A percentile compares a stretch with the other conserved stretches of the same genome.
Evolutionary conservation across 345 rosid genomes (phyloP).

Genomic region (Sisymbrium irio): DNA sequence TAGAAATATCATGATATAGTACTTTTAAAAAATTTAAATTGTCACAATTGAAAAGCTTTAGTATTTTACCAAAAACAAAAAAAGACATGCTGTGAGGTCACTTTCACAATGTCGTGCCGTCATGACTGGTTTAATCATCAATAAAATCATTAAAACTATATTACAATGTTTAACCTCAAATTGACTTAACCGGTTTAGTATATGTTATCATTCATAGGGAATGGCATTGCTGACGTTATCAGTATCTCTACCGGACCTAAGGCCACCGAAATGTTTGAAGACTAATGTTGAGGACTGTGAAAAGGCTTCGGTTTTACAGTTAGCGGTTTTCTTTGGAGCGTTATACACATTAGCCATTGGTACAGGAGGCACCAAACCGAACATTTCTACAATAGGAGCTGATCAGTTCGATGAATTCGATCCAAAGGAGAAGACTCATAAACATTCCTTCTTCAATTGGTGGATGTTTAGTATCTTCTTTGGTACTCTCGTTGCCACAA

Average conservation of each 20-base stretch:
- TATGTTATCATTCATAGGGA: slow-evolving; percentile 43
- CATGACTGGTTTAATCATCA: neutral
- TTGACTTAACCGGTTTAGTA: neutral
- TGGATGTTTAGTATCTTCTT: slow-evolving; percentile 93
- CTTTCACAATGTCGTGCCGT: neutral
- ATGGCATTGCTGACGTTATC: slow-evolving; percentile 62
- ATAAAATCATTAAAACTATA: neutral
- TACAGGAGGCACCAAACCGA: slow-evolving; percentile 93
- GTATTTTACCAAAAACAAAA: neutral
- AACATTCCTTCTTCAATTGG: slow-evolving; percentile 95
- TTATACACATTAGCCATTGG: slow-evolving; percentile 69
- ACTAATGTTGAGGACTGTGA: slow-evolving; percentile 43
- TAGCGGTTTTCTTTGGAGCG: slow-evolving; percentile 63
- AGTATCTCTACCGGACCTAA: slow-evolving; percentile 58
- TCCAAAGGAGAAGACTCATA: slow-evolving; percentile 61
- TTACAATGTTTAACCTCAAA: neutral
- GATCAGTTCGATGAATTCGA: slow-evolving; percentile 88
- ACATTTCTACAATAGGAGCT: slow-evolving; percentile 83
- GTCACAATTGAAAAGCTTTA: neutral
- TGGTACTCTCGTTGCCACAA: slow-evolving; percentile 81
- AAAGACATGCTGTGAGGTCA: neutral
- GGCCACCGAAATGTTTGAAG: slow-evolving; percentile 54
- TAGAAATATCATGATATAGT: neutral
- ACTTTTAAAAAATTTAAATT: neutral
- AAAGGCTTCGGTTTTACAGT: slow-evolving; percentile 55